Evolutionary conservation across 345 rosid species (phyloP).

Genomic region (Acer saccharum): DNA sequence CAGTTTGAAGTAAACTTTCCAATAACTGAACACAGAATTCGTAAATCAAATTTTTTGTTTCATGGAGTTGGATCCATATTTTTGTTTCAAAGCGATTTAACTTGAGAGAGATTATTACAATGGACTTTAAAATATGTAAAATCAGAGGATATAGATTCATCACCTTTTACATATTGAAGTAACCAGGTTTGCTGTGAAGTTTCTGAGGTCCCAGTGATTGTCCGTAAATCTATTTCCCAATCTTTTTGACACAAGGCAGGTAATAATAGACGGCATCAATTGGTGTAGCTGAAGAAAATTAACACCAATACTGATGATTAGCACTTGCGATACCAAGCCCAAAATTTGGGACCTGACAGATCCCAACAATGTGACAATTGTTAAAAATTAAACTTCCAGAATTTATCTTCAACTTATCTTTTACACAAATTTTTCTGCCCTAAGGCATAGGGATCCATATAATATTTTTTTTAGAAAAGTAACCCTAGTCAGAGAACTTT

Average conservation of each 20-base stretch:
- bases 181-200: constrained; percentile 64
- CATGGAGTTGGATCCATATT: too few species aligned
- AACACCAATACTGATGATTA: constrained; percentile 9
- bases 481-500: background rate
- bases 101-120: background rate
- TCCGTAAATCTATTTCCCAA: constrained; percentile 66
- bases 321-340: constrained; percentile 11
- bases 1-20: background rate
- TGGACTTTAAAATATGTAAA: background rate
- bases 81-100: too few species aligned
- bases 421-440: background rate
- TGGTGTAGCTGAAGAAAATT: constrained; percentile 74
- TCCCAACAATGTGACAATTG: background rate
- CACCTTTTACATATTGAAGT: constrained; percentile 81
- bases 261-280: constrained; percentile 71
- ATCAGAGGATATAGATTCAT: constrained; percentile 4
- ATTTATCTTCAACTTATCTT: background rate
- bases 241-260: constrained; percentile 76
- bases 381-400: background rate
- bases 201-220: constrained; percentile 83
- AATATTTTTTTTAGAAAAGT: background rate
- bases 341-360: constrained; percentile 7
- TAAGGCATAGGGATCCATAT: background rate
- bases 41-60: background rate
- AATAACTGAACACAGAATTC: background rate